phyloP scores from a whole-genome alignment of 2,329 filamentous ascomycete species.

The Fusarium mangiferae region DNA sequence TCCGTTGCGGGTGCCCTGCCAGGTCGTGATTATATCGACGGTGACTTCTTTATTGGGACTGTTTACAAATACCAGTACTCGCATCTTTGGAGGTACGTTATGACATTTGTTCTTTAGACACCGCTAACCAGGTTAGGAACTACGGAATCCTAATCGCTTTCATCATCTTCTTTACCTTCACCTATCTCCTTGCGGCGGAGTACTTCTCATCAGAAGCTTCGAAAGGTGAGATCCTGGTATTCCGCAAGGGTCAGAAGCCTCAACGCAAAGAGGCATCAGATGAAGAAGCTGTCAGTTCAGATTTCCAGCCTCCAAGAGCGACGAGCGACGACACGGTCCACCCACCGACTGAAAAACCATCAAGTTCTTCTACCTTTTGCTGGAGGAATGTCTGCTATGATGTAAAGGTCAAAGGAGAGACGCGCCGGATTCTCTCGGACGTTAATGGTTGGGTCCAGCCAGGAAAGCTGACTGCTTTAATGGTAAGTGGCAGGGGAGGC shows the following conservation, averaged over 20 bases:
- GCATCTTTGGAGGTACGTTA: constrained; percentile 61
- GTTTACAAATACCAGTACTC: constrained; percentile 60
- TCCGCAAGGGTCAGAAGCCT: constrained; percentile 64
- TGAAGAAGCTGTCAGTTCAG: not conserved
- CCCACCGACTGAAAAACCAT: not conserved
- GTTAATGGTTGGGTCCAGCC: constrained; percentile 79
- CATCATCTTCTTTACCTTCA: constrained; percentile 23
- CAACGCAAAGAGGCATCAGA: not conserved
- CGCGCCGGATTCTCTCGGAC: constrained; percentile 71
- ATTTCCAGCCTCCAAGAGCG: not conserved
- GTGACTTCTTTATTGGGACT: constrained; percentile 27
- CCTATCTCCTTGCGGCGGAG: constrained; percentile 18
- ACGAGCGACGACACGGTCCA: not conserved
- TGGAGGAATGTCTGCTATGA: constrained; percentile 78
- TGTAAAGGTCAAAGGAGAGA: constrained; percentile 72
- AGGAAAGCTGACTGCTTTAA: constrained; percentile 74
- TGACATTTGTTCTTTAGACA: rapidly evolving
- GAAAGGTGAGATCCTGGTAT: constrained; percentile 33
- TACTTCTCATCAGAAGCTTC: constrained; percentile 15
- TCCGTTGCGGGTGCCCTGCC: constrained; percentile 25
- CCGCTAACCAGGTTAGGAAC: constrained; percentile 21
- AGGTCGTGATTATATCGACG: constrained; percentile 12
- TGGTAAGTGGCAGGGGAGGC: constrained; percentile 56
- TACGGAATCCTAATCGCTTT: constrained; percentile 30
- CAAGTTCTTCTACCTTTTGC: constrained; percentile 62